Base-by-base conservation (phyloP, 83 land plant species). In the Picea abies region DNA sequence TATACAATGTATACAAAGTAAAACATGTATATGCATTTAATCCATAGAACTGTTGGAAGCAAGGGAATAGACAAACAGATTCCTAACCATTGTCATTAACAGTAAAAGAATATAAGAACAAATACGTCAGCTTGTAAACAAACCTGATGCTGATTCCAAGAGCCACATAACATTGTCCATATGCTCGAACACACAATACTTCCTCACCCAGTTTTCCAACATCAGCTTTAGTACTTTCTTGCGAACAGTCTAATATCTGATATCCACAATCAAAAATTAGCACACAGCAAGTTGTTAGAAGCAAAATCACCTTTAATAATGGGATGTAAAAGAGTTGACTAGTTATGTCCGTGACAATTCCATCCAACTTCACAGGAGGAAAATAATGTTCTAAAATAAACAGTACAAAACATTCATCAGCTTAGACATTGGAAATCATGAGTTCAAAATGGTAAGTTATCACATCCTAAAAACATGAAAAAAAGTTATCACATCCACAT, bases 101-200 rank as follows among this genome's bases (percentile, higher is more conserved):
- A 63, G 12, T 26, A 23, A 76, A 62, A 35, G 56, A 58, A 35
- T 26, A 61, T 25, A 22, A 72, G 84, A 78, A 85, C 17, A 82
- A 76, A 61, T 44, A 84, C 52, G 44, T 22, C 4, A 39, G 63
- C 78, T 44, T n/a, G 68, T 76, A 66, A 61, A 60, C 76, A 63
- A 81, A 96, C 99, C 99, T 93, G 87, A 96, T 93, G 69, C 91
- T 93, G 72, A 96, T 91, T 73, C 97, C 95, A 86, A 98, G 97
- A 9, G 94, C 88, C 75, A 98, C 89, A 88, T 90, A 98, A 61
- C 89, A 83, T 41, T 85, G 81, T 5, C 97, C 97, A 96, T 93
- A 96, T 20, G 99, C 97, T 70, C 99, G 99, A 22, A 98, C 95
- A 84, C 91, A 83, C 63, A 98, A 78, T 37, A 91, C 94, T 86